Percentiles rank a stretch among this genome's conserved stretches.
These are phyloP conservation scores for Boletus huronensis DNA, from an alignment of 768 basidiomycete genomes.

Conservation along the genomic window DNA sequence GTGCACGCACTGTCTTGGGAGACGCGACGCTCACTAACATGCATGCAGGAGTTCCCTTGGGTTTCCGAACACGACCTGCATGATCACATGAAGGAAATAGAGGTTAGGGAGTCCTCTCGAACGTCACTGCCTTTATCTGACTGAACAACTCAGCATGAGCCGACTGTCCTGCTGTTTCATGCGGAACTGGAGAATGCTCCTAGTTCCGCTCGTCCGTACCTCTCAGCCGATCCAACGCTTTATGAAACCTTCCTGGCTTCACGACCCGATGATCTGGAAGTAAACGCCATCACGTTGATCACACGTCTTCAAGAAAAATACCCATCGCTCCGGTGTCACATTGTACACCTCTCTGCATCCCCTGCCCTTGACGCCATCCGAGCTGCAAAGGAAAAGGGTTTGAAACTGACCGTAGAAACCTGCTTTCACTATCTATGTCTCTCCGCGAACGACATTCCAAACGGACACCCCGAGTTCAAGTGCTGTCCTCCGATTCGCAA, in stretches of 20 bases:
- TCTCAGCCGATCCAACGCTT: conserved; percentile 41
- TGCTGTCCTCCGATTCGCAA: conserved; percentile 94
- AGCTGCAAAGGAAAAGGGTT: conserved; percentile 58
- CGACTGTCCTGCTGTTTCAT: conserved; percentile 83
- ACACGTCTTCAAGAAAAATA: conserved; percentile 56
- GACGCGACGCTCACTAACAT: conserved; percentile 4
- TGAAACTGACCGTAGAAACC: conserved; percentile 88
- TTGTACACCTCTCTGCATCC: conserved; percentile 92
- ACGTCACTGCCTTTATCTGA: conserved; percentile 9
- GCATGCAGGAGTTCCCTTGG: conserved; percentile 82
- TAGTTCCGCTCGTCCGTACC: conserved; percentile 11
- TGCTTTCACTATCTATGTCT: conserved; percentile 96
- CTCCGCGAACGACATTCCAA: conserved; percentile 65
- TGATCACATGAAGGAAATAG: conserved; percentile 67
- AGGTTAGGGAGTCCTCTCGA: conserved; percentile 42
- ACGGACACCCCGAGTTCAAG: conserved; percentile 83
- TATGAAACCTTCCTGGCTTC: conserved; percentile 87
- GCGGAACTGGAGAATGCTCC: conserved; percentile 68
- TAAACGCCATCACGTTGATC: conserved; percentile 77
- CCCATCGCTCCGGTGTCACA: conserved; percentile 78
- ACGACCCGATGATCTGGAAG: conserved; percentile 77
- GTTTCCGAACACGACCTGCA: conserved; percentile 69
- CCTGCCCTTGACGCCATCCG: conserved; percentile 74
- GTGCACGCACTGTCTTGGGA: conserved; percentile 38
- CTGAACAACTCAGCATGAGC: conserved; percentile 45